Evolutionary conservation across 2,329 filamentous ascomycete genomes (phyloP).

Genomic region (Pseudogymnoascus destructans): DNA sequence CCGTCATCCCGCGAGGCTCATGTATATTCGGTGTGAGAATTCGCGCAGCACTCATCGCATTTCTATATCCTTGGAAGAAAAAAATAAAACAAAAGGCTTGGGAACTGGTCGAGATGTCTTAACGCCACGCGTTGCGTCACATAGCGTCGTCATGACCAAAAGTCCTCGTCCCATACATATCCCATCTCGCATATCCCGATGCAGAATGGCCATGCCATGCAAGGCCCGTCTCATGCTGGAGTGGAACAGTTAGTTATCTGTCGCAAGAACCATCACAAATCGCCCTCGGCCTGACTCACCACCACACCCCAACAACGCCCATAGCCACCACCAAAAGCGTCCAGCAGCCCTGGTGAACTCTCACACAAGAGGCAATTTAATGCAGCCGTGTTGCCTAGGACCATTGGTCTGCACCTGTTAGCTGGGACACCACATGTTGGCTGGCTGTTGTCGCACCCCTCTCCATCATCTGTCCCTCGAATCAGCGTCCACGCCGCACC

Average conservation of each 20-base stretch:
- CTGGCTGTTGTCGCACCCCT: background rate
- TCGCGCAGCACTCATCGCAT: background rate
- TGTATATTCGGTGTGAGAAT: background rate
- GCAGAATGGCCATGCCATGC: background rate
- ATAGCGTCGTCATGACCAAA: background rate
- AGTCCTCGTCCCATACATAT: background rate
- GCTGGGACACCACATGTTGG: background rate
- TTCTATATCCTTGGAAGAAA: background rate
- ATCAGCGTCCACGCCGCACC: background rate
- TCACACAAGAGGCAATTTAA: background rate
- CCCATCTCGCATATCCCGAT: background rate
- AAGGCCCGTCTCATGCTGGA: background rate
- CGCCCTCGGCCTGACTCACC: background rate
- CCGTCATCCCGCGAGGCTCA: background rate
- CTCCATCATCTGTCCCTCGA: background rate
- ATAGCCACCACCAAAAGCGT: conserved; percentile 2
- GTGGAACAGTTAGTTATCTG: background rate
- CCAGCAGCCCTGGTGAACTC: background rate
- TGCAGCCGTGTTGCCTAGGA: background rate
- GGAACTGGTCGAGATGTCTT: background rate
- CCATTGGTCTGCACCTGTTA: background rate
- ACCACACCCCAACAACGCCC: background rate
- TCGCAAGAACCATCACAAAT: background rate
- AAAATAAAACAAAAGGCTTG: background rate
- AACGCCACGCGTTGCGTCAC: background rate